These are phyloP conservation scores for Talaromyces sp. DNA, from an alignment of 2,329 filamentous ascomycete species.

Conservation along the genomic window DNA sequence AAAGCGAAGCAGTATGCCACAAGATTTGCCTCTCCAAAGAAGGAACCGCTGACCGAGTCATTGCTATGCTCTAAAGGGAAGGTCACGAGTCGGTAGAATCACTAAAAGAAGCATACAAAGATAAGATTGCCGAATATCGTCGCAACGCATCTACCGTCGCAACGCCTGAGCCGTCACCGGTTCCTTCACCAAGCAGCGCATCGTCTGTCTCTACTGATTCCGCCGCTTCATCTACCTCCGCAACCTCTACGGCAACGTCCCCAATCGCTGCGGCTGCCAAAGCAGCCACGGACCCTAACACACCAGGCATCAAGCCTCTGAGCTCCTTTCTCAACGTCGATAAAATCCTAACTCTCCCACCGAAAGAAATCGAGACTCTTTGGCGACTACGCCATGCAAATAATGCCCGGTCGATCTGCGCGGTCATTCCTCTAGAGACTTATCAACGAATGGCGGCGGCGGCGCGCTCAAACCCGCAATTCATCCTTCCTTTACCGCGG, in stretches of 20 bases:
- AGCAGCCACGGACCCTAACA: constrained; percentile 37
- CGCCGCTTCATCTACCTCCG: constrained; percentile 14
- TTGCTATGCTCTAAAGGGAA: constrained; percentile 43
- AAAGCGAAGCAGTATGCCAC: constrained; percentile 67
- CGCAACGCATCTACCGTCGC: constrained; percentile 60
- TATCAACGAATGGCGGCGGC: constrained; percentile 68
- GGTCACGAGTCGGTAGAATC: constrained; percentile 57
- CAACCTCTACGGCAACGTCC: constrained; percentile 16
- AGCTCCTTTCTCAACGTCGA: constrained; percentile 71
- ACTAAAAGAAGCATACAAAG: constrained; percentile 76
- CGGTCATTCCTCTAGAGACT: constrained; percentile 68
- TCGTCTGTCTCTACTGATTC: not conserved
- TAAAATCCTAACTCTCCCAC: constrained; percentile 69
- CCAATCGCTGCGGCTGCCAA: constrained; percentile 33
- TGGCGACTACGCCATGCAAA: constrained; percentile 85
- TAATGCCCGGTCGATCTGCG: constrained; percentile 73
- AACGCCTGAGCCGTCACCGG: constrained; percentile 38
- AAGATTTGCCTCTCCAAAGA: not conserved
- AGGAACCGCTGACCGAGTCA: not conserved
- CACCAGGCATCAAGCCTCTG: constrained; percentile 59
- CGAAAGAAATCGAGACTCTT: constrained; percentile 77
- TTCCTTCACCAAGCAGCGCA: not conserved
- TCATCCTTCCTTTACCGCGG: constrained; percentile 77
- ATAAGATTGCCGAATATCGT: constrained; percentile 71
- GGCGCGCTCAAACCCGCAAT: constrained; percentile 75